Base-by-base conservation (phyloP, 345 rosid species). In the Mangifera indica region DNA sequence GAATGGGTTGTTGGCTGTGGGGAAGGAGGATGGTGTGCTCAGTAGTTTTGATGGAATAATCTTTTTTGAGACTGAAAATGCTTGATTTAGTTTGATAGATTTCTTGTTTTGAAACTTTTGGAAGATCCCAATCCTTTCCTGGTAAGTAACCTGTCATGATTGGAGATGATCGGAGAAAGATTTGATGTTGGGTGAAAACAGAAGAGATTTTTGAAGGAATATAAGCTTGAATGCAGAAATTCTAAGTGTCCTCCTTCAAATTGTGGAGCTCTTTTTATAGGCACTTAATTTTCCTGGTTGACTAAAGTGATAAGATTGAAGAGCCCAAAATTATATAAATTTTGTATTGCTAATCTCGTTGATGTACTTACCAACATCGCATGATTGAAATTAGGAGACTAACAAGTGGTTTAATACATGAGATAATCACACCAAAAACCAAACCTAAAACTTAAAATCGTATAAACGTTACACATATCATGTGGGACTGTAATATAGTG, bases 41-140 rank as follows among this genome's bases (percentile, higher is more conserved):
- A 1, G 17, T 40, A 2, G 53, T 68, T 55, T 68, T 44, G 8
- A 40, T 40, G 51, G 72, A 56, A 68, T 40, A 14, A 8, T 55
- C 11, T 40, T 55, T 68, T 56, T 57, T 40, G 40, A 21, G 9
- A 68, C 40, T 68, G 72, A 55, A 68, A 40, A 68, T 55, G 24
- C 63, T 57, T 37, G 49, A 21, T 12, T 56, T 57, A 21, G 32
- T 37, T 20, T 56, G 14, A 55, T 68, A 55, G 3, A 68, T 25
- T 54, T 42, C 32, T 7, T 22, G 10, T 55, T 55, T 68, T 24
- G 34, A 40, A 24, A 40, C 48, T 56, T 24, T 44, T 13, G 34
- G 63, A 24, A 68, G 49, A 7, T 56, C 10, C 72, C 72, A 40
- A 17, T 42, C n/a, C 12, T 44, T 37, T 6, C 42, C 53, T 15